Conservation (phyloP, 371 early-diverging fungal genomes). For the Coemansia linderi region DNA sequence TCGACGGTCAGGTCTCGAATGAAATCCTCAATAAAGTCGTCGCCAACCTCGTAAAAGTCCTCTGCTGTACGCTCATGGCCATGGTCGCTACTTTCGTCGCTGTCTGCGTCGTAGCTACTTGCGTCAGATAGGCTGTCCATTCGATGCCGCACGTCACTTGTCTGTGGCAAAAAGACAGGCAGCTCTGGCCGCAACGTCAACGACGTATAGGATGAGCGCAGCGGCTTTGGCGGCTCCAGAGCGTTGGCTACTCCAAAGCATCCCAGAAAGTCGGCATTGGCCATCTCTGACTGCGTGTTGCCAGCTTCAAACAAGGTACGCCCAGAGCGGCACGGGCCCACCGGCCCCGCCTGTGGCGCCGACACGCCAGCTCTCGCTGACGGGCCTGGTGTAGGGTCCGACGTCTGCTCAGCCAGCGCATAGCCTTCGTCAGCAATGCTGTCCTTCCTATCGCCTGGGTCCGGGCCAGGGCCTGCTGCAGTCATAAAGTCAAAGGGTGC, state of each 20-base stretch:
- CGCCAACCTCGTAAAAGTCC: background rate
- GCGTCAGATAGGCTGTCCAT: background rate
- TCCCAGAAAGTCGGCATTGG: background rate
- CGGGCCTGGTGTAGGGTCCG: background rate
- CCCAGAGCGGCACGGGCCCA: background rate
- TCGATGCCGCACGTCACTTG: background rate
- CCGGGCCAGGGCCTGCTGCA: slow-evolving; percentile 3
- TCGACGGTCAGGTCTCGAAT: background rate
- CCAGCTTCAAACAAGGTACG: background rate
- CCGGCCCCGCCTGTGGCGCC: background rate
- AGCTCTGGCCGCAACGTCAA: background rate
- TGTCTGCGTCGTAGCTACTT: slow-evolving; percentile 2
- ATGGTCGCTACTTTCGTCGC: background rate
- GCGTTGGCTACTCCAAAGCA: slow-evolving; percentile 9
- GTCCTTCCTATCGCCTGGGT: background rate
- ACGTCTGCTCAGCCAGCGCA: background rate
- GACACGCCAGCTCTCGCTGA: background rate
- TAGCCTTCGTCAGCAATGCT: background rate
- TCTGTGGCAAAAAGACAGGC: background rate
- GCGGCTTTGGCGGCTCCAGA: slow-evolving; percentile 6
- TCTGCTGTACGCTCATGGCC: background rate
- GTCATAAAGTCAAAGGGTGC: background rate
- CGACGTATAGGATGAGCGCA: background rate
- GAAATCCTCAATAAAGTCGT: background rate
- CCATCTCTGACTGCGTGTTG: background rate